Evolutionary conservation across 352 stramenopile species (phyloP), one percentile per base, ranked within the genome.

Genomic region (Globisporangium barbulae): DNA sequence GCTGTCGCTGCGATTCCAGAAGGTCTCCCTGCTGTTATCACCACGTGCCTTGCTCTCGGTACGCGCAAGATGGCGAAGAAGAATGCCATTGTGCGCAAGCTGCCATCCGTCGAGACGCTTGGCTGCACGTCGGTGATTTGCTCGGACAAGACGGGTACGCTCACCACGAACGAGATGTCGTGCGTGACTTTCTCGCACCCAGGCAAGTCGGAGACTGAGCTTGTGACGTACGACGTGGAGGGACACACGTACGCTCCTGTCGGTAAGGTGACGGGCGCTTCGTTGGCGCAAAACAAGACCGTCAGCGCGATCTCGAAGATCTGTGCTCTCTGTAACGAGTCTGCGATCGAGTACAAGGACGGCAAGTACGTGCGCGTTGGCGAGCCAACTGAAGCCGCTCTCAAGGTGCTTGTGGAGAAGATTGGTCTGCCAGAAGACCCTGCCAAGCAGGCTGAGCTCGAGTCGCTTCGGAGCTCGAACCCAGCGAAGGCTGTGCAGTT

Each of bases 81-180:
- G 65, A 99, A 99, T 69, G 97, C 95, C 0, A 99, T 99, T 70
- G 96, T 99, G 52, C 98, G 98, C 64, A 98, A 99, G 66, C 77
- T 99, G 35, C 94, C 97, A 9, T 97, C 96, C 0, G 97, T 99
- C 2, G 98, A 99, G 85, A 98, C 97, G 25, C 79, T 99, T 12
- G 97, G 97, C 17, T 99, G 94, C 79, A 98, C 93, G 33, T 96
- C 86, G 0, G 90, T 98, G 6, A 98, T 98, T 72, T 98, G 94
- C 72, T 97, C 88, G 52, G 94, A 93, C 74, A 96, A 93, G 79
- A 97, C 86, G 15, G 97, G 97, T 13, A 99, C 97, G 45, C 79
- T 99, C 5, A 99, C 97, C 2, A 98, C 92, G 21, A 99, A 99
- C 79, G 89, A 99, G 79, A 99, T 99, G 98, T 93, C 85, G 28